These are phyloP conservation scores for Articulospora tetracladia DNA, from an alignment of 495 filamentous ascomycete genomes.

Conservation along the genomic window DNA sequence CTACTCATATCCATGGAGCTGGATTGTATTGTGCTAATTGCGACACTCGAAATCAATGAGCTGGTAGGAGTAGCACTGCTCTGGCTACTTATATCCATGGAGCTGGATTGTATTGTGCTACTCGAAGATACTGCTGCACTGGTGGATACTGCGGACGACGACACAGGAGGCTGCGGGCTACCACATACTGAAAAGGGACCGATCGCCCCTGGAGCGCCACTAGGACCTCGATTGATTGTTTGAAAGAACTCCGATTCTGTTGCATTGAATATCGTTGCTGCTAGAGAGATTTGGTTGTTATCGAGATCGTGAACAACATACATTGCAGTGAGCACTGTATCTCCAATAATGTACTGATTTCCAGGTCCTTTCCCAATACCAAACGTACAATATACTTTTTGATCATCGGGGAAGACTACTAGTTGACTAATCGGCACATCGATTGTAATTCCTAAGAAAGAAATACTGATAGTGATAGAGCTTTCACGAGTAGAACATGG, in stretches of 20 bases:
- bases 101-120: too few species aligned
- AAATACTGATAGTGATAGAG: conserved; percentile 43
- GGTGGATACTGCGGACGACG: too few species aligned
- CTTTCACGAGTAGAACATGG: not conserved
- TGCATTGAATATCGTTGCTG: conserved; percentile 76
- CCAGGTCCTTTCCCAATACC: not conserved
- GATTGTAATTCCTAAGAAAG: conserved; percentile 57
- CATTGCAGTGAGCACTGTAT: conserved; percentile 84
- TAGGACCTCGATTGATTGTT: conserved; percentile 40
- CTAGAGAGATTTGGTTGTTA: conserved; percentile 81
- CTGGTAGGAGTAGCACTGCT: too few species aligned
- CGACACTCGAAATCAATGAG: too few species aligned
- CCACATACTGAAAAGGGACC: too few species aligned
- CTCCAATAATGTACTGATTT: conserved; percentile 60
- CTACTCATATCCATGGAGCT: too few species aligned
- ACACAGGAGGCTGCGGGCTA: too few species aligned
- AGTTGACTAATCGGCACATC: conserved; percentile 72
- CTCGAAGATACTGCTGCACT: too few species aligned
- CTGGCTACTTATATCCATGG: too few species aligned
- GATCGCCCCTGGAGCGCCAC: not conserved
- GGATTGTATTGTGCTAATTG: too few species aligned
- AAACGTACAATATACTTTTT: conserved; percentile 56
- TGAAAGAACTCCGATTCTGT: conserved; percentile 59
- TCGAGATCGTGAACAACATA: conserved; percentile 93
- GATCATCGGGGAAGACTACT: conserved; percentile 56